phyloP scores from a whole-genome alignment of 495 filamentous ascomycete genomes.

The Hypoxylon rickii region DNA sequence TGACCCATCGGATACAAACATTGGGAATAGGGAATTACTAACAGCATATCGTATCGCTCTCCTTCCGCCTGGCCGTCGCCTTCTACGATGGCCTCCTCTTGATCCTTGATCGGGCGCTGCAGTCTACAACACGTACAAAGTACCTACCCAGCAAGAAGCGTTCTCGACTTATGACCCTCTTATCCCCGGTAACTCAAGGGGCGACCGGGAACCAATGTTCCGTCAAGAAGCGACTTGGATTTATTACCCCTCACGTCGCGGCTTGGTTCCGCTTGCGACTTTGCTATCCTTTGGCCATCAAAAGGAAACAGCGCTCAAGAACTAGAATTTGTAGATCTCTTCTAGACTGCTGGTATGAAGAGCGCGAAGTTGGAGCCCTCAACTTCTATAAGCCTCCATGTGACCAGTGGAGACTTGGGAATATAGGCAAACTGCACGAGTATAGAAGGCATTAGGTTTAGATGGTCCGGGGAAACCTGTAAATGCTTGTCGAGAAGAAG shows the following conservation, averaged over 20 bases:
- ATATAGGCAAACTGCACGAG: slow-evolving; percentile 3
- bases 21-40: background rate
- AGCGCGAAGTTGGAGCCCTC: slow-evolving; percentile 15
- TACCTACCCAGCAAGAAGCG: slow-evolving; percentile 8
- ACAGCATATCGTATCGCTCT: too few relatives aligned
- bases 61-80: too few relatives aligned
- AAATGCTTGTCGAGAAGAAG: slow-evolving; percentile 14
- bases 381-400: slow-evolving; percentile 31
- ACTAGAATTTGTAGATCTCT: slow-evolving; percentile 26
- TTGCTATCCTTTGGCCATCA: slow-evolving; percentile 23
- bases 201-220: slow-evolving; percentile 24
- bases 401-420: slow-evolving; percentile 33
- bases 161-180: slow-evolving; percentile 19
- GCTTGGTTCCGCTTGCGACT: slow-evolving; percentile 31
- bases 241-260: slow-evolving; percentile 41
- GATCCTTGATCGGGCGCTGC: slow-evolving; percentile 6
- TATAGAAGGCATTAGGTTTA: slow-evolving; percentile 22
- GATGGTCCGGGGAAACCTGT: slow-evolving; percentile 27
- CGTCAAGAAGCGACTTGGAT: slow-evolving; percentile 19
- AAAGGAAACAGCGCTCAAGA: slow-evolving; percentile 5
- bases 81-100: too few relatives aligned
- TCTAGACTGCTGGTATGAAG: slow-evolving; percentile 16
- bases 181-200: slow-evolving; percentile 27
- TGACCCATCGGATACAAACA: slow-evolving; percentile 1
- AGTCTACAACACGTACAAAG: slow-evolving; percentile 23